Conservation (phyloP, 257 asterid genomes). For the Osmanthus fragrans region DNA sequence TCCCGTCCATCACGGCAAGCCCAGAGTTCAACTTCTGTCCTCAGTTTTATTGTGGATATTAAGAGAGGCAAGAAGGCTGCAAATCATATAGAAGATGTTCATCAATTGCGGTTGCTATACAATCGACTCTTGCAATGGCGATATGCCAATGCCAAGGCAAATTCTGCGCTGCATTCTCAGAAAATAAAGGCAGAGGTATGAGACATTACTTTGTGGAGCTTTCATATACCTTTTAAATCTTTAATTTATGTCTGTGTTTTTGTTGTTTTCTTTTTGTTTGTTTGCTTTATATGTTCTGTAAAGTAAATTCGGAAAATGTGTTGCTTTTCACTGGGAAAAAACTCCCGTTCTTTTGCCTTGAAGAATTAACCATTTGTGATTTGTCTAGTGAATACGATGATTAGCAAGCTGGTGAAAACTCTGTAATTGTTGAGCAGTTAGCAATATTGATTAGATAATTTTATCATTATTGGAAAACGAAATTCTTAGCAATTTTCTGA, state of each 20-base stretch:
- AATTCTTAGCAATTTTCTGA: neutral
- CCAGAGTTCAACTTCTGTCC: slow-evolving; percentile 67
- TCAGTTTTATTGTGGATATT: slow-evolving; percentile 78
- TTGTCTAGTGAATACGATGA: neutral
- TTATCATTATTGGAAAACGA: neutral
- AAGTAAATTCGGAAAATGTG: neutral
- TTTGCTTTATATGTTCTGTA: neutral
- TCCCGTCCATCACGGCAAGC: slow-evolving; percentile 77
- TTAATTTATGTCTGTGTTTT: neutral
- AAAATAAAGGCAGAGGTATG: slow-evolving; percentile 75
- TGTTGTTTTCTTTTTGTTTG: neutral
- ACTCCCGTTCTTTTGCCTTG: neutral
- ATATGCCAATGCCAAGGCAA: slow-evolving; percentile 63
- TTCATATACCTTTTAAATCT: neutral
- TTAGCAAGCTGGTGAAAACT: slow-evolving; percentile 1
- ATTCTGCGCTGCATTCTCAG: slow-evolving; percentile 57
- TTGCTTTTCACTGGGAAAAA: too few species aligned
- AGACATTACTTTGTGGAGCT: slow-evolving; percentile 20
- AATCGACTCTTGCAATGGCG: slow-evolving; percentile 92
- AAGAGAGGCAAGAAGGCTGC: slow-evolving; percentile 68
- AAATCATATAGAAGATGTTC: slow-evolving; percentile 78
- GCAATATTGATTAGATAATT: neutral
- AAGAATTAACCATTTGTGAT: neutral
- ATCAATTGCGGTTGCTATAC: slow-evolving; percentile 71
- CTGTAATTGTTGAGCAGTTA: slow-evolving; percentile 2